phyloP scores from a whole-genome alignment of 495 filamentous ascomycete genomes.

The Penicillium egyptiacum region DNA sequence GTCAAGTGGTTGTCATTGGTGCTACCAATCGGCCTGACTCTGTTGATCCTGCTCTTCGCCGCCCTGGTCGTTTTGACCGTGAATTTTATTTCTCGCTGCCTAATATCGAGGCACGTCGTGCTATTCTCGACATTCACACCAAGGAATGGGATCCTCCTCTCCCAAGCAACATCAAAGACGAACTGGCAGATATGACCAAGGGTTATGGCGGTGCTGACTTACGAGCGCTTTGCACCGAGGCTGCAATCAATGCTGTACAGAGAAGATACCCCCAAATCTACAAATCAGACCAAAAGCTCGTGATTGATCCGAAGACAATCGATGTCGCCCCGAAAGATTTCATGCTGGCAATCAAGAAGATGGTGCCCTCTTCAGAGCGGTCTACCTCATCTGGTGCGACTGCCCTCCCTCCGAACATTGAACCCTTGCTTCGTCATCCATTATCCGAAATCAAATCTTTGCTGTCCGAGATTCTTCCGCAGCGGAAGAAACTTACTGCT shows the following conservation, averaged over 20 bases:
- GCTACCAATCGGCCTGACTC: slow-evolving; percentile 98
- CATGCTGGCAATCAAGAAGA: slow-evolving; percentile 92
- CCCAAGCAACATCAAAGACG: slow-evolving; percentile 71
- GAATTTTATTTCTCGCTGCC: slow-evolving; percentile 98
- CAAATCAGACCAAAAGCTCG: slow-evolving; percentile 81
- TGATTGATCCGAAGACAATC: slow-evolving; percentile 82
- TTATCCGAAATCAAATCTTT: slow-evolving; percentile 63
- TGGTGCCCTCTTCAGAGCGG: slow-evolving; percentile 90
- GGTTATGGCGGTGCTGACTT: slow-evolving; percentile 96
- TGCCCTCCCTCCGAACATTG: slow-evolving; percentile 71
- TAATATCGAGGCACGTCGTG: slow-evolving; percentile 69
- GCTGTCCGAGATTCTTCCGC: slow-evolving; percentile 78
- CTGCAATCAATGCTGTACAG: slow-evolving; percentile 97
- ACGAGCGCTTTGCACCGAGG: slow-evolving; percentile 92
- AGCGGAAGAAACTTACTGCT: slow-evolving; percentile 79
- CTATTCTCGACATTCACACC: slow-evolving; percentile 94
- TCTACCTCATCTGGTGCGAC: slow-evolving; percentile 78
- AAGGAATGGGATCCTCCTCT: slow-evolving; percentile 85
- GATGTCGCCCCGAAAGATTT: slow-evolving; percentile 88
- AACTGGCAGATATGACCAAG: slow-evolving; percentile 84
- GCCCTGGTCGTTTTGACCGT: slow-evolving; percentile 93
- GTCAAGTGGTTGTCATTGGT: slow-evolving; percentile 97
- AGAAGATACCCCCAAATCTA: slow-evolving; percentile 96
- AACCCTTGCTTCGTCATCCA: slow-evolving; percentile 75
- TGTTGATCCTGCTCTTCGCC: slow-evolving; percentile 94